Conservation (phyloP, 2,329 filamentous ascomycete genomes). For the Thermoascus crustaceus region DNA sequence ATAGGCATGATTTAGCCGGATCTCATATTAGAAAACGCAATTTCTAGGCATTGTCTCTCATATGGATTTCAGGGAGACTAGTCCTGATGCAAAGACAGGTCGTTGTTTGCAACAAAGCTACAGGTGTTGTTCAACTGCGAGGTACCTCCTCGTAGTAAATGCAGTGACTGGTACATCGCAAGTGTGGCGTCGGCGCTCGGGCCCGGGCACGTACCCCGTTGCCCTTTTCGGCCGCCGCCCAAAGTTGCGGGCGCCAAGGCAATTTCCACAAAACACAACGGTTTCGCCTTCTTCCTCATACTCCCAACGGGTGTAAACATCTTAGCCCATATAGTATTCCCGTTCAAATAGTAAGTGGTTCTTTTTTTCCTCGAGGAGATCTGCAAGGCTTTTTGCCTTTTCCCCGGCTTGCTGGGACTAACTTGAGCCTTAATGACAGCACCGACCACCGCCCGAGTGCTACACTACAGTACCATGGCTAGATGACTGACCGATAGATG, state of each 20-base stretch:
- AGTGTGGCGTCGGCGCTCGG: no score
- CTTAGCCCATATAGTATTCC: no score
- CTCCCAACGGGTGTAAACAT: no score
- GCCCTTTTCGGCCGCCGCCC: slow-evolving; percentile 13
- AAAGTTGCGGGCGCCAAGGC: slow-evolving; percentile 13
- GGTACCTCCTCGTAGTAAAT: no score
- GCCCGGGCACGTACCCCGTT: slow-evolving; percentile 15
- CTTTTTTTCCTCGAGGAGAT: slow-evolving; percentile 5
- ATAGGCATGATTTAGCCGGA: no score
- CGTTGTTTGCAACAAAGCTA: no score
- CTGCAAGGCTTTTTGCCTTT: neutral
- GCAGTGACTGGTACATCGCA: no score
- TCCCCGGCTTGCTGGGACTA: slow-evolving; percentile 11
- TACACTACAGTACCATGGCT: slow-evolving; percentile 7
- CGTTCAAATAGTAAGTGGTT: neutral
- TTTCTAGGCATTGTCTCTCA: no score
- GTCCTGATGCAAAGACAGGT: no score
- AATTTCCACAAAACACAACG: slow-evolving; percentile 20
- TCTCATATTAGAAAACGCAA: no score
- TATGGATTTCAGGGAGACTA: no score
- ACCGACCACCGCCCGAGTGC: slow-evolving; percentile 3
- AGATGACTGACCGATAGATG: slow-evolving; percentile 11
- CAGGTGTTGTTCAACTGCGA: no score
- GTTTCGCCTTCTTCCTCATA: slow-evolving; percentile 6
- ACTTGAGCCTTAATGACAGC: slow-evolving; percentile 1